phyloP scores from a whole-genome alignment of 139 green algal species.

The Pleodorina starrii region DNA sequence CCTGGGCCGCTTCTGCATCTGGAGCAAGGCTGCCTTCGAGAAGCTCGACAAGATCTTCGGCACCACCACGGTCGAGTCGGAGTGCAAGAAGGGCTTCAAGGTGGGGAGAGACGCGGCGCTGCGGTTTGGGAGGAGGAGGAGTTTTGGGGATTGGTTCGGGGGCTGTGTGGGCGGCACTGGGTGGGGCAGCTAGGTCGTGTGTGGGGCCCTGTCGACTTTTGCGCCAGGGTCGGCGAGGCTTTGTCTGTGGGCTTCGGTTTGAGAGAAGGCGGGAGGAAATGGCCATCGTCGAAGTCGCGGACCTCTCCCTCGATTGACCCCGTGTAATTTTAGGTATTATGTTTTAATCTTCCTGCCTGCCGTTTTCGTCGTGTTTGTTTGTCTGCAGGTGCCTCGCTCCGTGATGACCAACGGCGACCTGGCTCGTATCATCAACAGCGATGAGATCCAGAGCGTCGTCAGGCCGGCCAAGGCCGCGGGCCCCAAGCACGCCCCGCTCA shows the following conservation, averaged over 20 bases:
- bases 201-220: too few relatives aligned
- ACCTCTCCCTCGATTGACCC: too few relatives aligned
- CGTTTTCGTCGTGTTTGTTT: not conserved
- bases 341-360: too few relatives aligned
- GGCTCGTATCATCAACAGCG: conserved; percentile 95
- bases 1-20: conserved; percentile 98
- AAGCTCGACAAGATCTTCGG: conserved; percentile 89
- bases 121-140: not conserved
- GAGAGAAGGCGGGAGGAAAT: too few relatives aligned
- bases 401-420: conserved; percentile 97
- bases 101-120: not conserved
- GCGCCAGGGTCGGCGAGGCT: too few relatives aligned
- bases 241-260: too few relatives aligned
- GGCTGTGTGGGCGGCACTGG: too few relatives aligned
- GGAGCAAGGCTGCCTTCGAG: conserved; percentile 97
- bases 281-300: too few relatives aligned
- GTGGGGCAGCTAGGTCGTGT: too few relatives aligned
- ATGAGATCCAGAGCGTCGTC: conserved; percentile 95
- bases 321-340: too few relatives aligned
- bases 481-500: conserved; percentile 78
- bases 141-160: too few relatives aligned
- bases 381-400: conserved; percentile 81
- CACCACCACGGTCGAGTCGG: conserved; percentile 75
- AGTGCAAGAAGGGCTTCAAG: conserved; percentile 96
- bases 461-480: conserved; percentile 71